Evolutionary conservation across 805 yeast species (phyloP).

Genomic region (Nakazawaea sp.): DNA sequence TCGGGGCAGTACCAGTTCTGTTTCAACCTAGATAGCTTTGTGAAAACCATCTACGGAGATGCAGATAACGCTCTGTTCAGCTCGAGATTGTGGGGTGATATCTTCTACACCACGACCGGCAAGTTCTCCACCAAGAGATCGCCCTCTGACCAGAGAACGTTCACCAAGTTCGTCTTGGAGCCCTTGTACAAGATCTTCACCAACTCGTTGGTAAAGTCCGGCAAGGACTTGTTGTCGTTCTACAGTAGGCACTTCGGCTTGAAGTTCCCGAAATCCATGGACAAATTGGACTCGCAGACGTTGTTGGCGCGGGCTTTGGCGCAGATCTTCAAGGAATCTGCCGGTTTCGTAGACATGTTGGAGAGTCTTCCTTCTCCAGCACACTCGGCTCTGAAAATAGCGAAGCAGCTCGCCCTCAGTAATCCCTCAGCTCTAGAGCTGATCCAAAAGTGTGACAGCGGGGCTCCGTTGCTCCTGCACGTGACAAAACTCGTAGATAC

Average conservation of each 20-base stretch:
- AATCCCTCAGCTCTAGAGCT: slow-evolving; percentile 14
- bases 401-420: slow-evolving; percentile 16
- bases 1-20: slow-evolving; percentile 56
- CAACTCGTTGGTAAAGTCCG: slow-evolving; percentile 46
- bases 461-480: slow-evolving; percentile 42
- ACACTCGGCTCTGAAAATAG: slow-evolving; percentile 17
- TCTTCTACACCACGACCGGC: slow-evolving; percentile 36
- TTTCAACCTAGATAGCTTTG: slow-evolving; percentile 65
- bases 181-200: slow-evolving; percentile 78
- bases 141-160: slow-evolving; percentile 30
- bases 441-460: slow-evolving; percentile 25
- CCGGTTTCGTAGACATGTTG: slow-evolving; percentile 49
- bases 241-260: slow-evolving; percentile 45
- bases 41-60: slow-evolving; percentile 27
- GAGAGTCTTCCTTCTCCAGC: slow-evolving; percentile 30
- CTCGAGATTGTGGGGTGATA: slow-evolving; percentile 70
- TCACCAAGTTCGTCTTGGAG: slow-evolving; percentile 59
- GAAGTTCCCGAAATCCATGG: slow-evolving; percentile 29
- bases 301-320: slow-evolving; percentile 49
- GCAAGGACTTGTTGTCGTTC: slow-evolving; percentile 32
- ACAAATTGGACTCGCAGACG: slow-evolving; percentile 50
- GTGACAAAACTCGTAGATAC: slow-evolving; percentile 53
- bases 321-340: slow-evolving; percentile 43
- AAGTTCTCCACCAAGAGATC: slow-evolving; percentile 24
- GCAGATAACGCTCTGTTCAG: slow-evolving; percentile 36